Base-by-base conservation (phyloP, 2,329 filamentous ascomycete genomes). In the Coniochaeta sp. region DNA sequence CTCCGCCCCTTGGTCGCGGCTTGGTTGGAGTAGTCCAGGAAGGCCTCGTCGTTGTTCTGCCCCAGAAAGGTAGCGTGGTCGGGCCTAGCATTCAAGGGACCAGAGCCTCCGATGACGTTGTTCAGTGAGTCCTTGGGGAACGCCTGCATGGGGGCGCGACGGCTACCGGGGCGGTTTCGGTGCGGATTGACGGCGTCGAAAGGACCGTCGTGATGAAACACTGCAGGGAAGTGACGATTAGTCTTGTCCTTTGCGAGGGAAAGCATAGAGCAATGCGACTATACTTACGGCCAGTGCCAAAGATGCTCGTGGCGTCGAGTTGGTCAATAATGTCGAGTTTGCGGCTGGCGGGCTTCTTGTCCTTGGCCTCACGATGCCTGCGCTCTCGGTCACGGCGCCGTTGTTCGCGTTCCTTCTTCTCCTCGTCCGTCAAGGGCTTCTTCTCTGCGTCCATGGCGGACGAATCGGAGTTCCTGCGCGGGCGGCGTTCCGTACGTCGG, bases 161-260 rank as follows among this genome's bases (percentile, higher is more conserved):
- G 86, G 69, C 89, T 87, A 67, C 88, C 90, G 70, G 90, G 89
- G 61, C 90, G 87, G 74, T 98, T 99, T 65, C 95, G 90, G 72
- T 96, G 90, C 4, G 95, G 92, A 73, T 96, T 96, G 72, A 95
- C 90, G 22, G 95, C 95, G 74, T 99, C 95, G 69, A 97, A 99
- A 4, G 95, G 95, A 0, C 95, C 95, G 69, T 98, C 95, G 70
- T 99, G 95, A 69, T 99, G 95, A 75, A 98, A 96, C 66, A 96
- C 92, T 96, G 68, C 3, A 36, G 52, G 14, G 52, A 22, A 10
- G 3, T n/a, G 59, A 34, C n/a, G 32, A n/a, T 55, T 52, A 52
- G 47, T 26, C 47, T 52, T 14, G 6, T n/a, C 61, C 26, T 8
- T 10, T 32, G 5, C 34, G 24, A 24, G 9, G 12, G 8, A 42